Evolutionary conservation across 2,329 filamentous ascomycete genomes (phyloP).

Genomic region (Trichoderma breve): DNA sequence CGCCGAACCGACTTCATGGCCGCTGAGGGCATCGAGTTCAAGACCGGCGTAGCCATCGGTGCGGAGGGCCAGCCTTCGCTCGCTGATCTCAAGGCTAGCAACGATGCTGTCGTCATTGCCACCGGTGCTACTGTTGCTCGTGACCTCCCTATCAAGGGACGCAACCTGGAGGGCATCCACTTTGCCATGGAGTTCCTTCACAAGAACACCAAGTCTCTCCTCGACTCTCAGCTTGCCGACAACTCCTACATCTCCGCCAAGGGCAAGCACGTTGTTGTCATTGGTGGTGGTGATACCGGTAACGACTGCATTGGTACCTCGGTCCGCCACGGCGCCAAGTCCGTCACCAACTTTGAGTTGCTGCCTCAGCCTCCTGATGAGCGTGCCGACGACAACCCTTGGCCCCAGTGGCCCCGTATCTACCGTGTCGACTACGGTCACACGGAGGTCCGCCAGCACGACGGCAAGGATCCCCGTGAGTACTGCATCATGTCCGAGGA

Average conservation of each 20-base stretch:
- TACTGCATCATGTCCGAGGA: slow-evolving; percentile 99
- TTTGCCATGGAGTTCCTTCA: slow-evolving; percentile 97
- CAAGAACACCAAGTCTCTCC: slow-evolving; percentile 95
- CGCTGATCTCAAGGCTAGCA: slow-evolving; percentile 66
- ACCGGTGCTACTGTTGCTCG: slow-evolving; percentile 92
- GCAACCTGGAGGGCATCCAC: slow-evolving; percentile 86
- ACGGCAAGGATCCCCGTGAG: slow-evolving; percentile 92
- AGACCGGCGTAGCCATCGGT: slow-evolving; percentile 74
- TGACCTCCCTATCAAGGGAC: slow-evolving; percentile 86
- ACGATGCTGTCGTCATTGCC: slow-evolving; percentile 85
- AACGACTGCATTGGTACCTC: slow-evolving; percentile 98
- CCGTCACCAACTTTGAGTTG: slow-evolving; percentile 93
- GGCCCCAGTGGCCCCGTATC: slow-evolving; percentile 97
- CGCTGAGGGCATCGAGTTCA: slow-evolving; percentile 79
- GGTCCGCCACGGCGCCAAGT: slow-evolving; percentile 91
- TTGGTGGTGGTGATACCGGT: slow-evolving; percentile 95
- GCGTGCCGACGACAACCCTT: slow-evolving; percentile 91
- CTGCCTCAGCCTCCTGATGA: slow-evolving; percentile 88
- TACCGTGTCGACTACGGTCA: slow-evolving; percentile 99
- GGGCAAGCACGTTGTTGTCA: slow-evolving; percentile 93
- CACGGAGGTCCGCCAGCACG: slow-evolving; percentile 91
- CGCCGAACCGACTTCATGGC: slow-evolving; percentile 94
- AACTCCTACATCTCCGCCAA: slow-evolving; percentile 89
- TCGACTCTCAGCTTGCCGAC: slow-evolving; percentile 85
- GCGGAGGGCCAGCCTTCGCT: slow-evolving; percentile 64